These are phyloP conservation scores for Phylloboletellus chloephorus DNA, from an alignment of 1,284 basidiomycete genomes.

Conservation along the genomic window DNA sequence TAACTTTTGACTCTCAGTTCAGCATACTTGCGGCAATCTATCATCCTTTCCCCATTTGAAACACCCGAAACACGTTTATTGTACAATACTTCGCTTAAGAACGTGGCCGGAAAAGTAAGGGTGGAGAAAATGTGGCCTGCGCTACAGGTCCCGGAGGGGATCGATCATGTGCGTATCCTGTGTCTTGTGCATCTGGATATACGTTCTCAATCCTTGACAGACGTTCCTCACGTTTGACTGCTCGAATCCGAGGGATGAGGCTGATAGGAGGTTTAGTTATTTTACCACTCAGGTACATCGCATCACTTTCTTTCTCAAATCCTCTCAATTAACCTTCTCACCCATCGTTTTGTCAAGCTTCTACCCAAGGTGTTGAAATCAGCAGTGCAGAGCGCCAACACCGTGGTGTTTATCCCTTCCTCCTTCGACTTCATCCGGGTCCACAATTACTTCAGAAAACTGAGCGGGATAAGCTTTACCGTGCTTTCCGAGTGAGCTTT, in stretches of 20 bases:
- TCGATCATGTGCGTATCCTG: slow-evolving; percentile 58
- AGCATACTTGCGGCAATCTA: slow-evolving; percentile 80
- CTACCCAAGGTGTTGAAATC: slow-evolving; percentile 82
- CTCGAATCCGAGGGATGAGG: slow-evolving; percentile 68
- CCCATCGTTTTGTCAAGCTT: slow-evolving; percentile 41
- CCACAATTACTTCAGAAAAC: slow-evolving; percentile 79
- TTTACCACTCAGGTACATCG: slow-evolving; percentile 76
- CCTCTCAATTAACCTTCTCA: slow-evolving; percentile 4
- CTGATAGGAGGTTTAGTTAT: slow-evolving; percentile 80
- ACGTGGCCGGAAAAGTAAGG: slow-evolving; percentile 80
- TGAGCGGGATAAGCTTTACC: slow-evolving; percentile 64
- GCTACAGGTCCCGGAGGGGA: slow-evolving; percentile 70
- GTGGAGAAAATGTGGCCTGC: slow-evolving; percentile 66
- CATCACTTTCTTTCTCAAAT: background rate
- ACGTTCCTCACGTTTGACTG: slow-evolving; percentile 75
- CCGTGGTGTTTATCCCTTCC: slow-evolving; percentile 86
- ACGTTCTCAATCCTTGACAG: slow-evolving; percentile 34
- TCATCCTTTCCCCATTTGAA: slow-evolving; percentile 86
- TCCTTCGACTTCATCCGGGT: slow-evolving; percentile 97
- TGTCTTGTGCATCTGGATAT: background rate
- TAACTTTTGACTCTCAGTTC: slow-evolving; percentile 44
- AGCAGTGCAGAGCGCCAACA: slow-evolving; percentile 85
- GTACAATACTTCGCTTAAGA: slow-evolving; percentile 70
- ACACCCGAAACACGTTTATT: slow-evolving; percentile 83
- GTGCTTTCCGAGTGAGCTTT: slow-evolving; percentile 80